Base-by-base conservation (phyloP, 148 eudicot species). In the Mesembryanthemum crystallinum region DNA sequence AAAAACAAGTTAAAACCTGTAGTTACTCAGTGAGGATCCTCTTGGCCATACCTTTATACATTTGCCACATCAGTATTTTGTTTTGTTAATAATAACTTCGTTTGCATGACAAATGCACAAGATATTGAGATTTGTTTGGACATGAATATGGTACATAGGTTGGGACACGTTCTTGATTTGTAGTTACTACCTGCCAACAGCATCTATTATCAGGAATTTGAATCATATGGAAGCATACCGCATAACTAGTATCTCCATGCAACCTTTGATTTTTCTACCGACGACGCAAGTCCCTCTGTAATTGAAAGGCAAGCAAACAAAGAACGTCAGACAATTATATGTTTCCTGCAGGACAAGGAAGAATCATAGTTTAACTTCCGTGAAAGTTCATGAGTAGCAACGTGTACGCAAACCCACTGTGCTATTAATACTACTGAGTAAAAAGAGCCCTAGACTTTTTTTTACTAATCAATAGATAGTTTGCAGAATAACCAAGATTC, bases 271-370 rank as follows among this genome's bases (percentile, higher is more conserved):
- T 42, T 65, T 23, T 42, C 74, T 82, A 82, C 21, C 85, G 79
- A 28, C 78, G 82, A 27, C 85, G 85, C 71, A 82, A 71, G 64
- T 82, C 82, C 64, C 85, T 79, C 85, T 82, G 79, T 14, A 73
- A 37, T 24, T 20, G 47, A 18, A 64, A 27, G 28, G 47, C 47
- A 45, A 74, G n/a, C 39, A 39, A 66, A 57, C 5, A 45, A 13
- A 52, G 37, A 64, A 7, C 35, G 12, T 77, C 24, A 77, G 71
- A 74, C 21, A 42, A 54, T 3, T 54, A 51, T 8, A 39, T 18
- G n/a, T 47, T 66, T 29, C 37, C 54, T n/a, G 20, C 63, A 77
- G 23, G 21, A 18, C 62, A 30, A 21, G 35, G 12, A 29, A 58
- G 32, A 57, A 25, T 9, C 43, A 10, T 28, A 20, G 11, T 43